Conservation (phyloP, 352 stramenopile genomes). For the Globisporangium middletonii region DNA sequence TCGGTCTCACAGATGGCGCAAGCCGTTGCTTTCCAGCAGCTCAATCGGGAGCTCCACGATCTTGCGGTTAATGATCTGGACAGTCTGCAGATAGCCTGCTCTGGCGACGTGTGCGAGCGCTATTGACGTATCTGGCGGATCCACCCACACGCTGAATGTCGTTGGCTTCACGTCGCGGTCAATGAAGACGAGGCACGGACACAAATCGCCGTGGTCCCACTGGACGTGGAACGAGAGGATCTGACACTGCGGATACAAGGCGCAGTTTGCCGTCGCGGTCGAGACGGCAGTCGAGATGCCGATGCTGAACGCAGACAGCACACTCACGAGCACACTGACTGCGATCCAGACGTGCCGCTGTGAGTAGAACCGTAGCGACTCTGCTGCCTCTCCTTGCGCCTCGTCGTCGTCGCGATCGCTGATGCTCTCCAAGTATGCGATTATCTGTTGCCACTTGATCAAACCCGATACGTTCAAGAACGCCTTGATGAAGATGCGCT, state of each 20-base stretch:
- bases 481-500: slow-evolving; percentile 10
- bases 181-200: slow-evolving; percentile 29
- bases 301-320: not conserved
- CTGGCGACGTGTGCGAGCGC: slow-evolving; percentile 12
- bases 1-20: slow-evolving; percentile 3
- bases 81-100: slow-evolving; percentile 12
- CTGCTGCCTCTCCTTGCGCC: too few species aligned
- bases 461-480: slow-evolving; percentile 17
- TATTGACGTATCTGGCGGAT: slow-evolving; percentile 9
- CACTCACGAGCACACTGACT: not conserved
- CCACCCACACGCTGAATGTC: slow-evolving; percentile 14
- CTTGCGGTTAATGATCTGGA: slow-evolving; percentile 24
- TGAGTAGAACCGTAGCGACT: not conserved
- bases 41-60: slow-evolving; percentile 1
- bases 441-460: slow-evolving; percentile 20
- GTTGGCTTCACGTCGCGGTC: slow-evolving; percentile 15
- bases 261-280: not conserved
- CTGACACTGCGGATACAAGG: not conserved
- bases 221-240: not conserved
- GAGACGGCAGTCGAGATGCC: not conserved
- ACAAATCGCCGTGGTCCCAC: slow-evolving; percentile 1
- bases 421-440: slow-evolving; percentile 15
- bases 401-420: not conserved
- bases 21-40: slow-evolving; percentile 4
- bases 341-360: slow-evolving; percentile 2